Conservation (phyloP, 176 grass and related monocot genomes). For the Juncus inflexus region DNA sequence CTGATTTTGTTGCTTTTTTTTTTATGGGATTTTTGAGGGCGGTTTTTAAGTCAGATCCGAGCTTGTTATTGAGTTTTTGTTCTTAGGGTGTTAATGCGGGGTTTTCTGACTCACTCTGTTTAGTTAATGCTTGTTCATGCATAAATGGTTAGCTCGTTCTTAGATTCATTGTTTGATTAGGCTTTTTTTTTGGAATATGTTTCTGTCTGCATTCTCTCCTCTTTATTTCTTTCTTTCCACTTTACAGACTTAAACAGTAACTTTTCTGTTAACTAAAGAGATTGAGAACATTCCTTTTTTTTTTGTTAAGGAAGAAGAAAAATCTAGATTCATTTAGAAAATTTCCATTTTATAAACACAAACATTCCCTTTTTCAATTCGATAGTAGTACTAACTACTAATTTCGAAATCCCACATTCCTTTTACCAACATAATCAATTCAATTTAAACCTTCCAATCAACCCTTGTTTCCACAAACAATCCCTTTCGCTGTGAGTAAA, state of each 20-base stretch:
- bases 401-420: no score
- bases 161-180: background rate
- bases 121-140: constrained; percentile 2
- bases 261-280: no score
- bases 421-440: no score
- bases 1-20: background rate
- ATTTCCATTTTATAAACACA: no score
- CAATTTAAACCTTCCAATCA: background rate
- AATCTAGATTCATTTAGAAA: no score
- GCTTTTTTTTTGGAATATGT: background rate
- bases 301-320: no score
- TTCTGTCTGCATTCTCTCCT: background rate
- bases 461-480: constrained; percentile 9
- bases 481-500: background rate
- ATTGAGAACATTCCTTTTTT: no score
- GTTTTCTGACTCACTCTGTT: background rate
- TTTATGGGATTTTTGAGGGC: constrained; percentile 6
- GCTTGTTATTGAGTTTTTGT: background rate
- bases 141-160: background rate
- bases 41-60: constrained; percentile 27
- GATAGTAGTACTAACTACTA: no score
- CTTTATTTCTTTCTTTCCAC: no score
- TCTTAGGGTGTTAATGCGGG: background rate
- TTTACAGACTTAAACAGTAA: no score
- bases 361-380: no score